These are phyloP conservation scores for Oryza officinalis DNA, from an alignment of 176 grass and related monocot species.

Conservation along the genomic window DNA sequence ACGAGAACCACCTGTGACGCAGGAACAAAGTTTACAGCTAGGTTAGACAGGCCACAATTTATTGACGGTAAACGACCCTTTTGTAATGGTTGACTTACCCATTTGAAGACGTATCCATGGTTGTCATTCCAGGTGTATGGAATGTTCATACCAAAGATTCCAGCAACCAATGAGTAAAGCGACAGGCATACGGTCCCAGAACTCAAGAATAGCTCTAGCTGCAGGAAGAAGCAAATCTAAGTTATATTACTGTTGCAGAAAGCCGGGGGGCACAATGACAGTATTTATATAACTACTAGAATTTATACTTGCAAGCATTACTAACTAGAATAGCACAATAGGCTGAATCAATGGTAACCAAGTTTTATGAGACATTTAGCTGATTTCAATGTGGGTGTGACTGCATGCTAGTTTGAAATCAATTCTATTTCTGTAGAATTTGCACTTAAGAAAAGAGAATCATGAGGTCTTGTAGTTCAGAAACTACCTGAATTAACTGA, in stretches of 20 bases:
- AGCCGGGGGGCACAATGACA: background rate
- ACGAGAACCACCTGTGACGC: constrained; percentile 68
- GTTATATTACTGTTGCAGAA: background rate
- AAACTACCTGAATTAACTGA: constrained; percentile 97
- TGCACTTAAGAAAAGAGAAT: background rate
- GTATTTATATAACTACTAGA: background rate
- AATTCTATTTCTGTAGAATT: constrained; percentile 9
- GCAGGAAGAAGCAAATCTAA: constrained; percentile 15
- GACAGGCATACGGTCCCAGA: constrained; percentile 82
- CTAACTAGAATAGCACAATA: background rate
- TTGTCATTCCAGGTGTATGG: constrained; percentile 89
- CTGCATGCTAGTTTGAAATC: background rate
- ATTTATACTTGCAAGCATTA: background rate
- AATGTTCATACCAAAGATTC: constrained; percentile 98
- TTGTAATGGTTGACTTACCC: constrained; percentile 45
- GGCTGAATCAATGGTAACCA: background rate
- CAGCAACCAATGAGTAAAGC: constrained; percentile 85
- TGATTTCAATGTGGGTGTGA: background rate
- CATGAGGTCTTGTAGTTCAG: background rate
- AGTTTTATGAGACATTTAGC: background rate
- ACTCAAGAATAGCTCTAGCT: constrained; percentile 98
- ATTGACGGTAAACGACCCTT: background rate
- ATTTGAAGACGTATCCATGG: constrained; percentile 87
- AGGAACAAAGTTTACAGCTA: constrained; percentile 32
- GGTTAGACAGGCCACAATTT: background rate